Base-by-base conservation (phyloP, 768 basidiomycete species). In the Leccinum barrowsii region DNA sequence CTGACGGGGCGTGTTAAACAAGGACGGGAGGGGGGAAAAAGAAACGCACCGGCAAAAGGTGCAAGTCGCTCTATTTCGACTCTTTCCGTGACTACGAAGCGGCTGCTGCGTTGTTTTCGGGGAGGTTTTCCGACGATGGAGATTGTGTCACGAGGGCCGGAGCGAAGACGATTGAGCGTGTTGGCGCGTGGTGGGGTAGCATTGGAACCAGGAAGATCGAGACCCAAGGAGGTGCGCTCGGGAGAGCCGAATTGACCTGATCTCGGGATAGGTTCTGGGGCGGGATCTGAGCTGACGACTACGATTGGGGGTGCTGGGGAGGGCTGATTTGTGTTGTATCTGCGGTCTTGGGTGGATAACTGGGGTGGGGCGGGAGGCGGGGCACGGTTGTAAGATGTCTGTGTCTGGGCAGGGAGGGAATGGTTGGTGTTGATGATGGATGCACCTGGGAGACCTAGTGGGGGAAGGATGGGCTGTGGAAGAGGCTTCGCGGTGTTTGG, bases 81-180 rank as follows among this genome's bases (percentile, higher is more conserved):
- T 77, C 87, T 92, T 77, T 98, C 97, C 2, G 91, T 91, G 59
- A 96, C 90, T 52, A 98, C 89, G 67, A 99, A 98, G 60, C 97
- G 85, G 70, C 92, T 94, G 77, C 94, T 98, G 65, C 95, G 84
- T 76, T 99, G 97, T 74, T 98, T 99, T 67, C 96, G 86, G 24
- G 97, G 94, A 21, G 94, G 94, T 70, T 98, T 98, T 32, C 94
- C 94, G 13, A 92, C 87, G 67, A 96, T 91, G 47, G 96, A 94
- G 58, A 98, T 98, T 47, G 93, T 98, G 73, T 98, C 97, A 75
- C 94, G 97, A 55, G 94, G 93, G 17, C 85, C 85, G 46, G 86
- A 82, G 59, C 91, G 83, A 55, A 93, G 83, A 64, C 92, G 86
- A 67, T 83, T 86, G 63, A 91, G 77, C 11, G 89, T 78, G 46